These are phyloP conservation scores for Gynostemma pentaphyllum DNA, from an alignment of 306 rosid species.

Conservation along the genomic window DNA sequence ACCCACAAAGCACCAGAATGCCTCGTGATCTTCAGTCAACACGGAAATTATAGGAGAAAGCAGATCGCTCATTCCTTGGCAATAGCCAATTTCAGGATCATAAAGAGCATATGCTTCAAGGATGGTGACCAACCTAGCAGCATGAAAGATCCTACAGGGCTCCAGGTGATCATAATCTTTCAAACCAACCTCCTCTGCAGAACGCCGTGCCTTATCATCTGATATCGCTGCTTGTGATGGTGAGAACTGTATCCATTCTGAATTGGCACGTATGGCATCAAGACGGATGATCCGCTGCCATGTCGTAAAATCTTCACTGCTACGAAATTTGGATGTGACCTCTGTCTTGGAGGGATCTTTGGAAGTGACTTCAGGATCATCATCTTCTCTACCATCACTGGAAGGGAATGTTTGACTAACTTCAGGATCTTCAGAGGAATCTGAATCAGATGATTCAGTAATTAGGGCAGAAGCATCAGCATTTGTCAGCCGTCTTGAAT, in stretches of 20 bases:
- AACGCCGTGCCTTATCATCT: slow-evolving; percentile 47
- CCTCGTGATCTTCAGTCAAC: slow-evolving; percentile 79
- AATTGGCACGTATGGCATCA: slow-evolving; percentile 87
- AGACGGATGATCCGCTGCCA: slow-evolving; percentile 98
- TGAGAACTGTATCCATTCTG: slow-evolving; percentile 73
- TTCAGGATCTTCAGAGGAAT: slow-evolving; percentile 75
- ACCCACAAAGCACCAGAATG: slow-evolving; percentile 99
- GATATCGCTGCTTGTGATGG: slow-evolving; percentile 56
- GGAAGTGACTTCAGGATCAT: slow-evolving; percentile 31
- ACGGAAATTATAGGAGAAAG: slow-evolving; percentile 86
- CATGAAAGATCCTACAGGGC: slow-evolving; percentile 74
- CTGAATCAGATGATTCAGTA: slow-evolving; percentile 79
- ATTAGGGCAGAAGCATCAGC: slow-evolving; percentile 51
- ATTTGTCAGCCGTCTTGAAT: slow-evolving; percentile 33
- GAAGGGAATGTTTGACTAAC: slow-evolving; percentile 55
- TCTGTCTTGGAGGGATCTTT: slow-evolving; percentile 36
- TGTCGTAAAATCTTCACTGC: slow-evolving; percentile 68
- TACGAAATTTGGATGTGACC: slow-evolving; percentile 32
- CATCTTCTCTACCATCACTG: slow-evolving; percentile 42
- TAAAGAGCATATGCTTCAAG: slow-evolving; percentile 95
- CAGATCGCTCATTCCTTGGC: slow-evolving; percentile 99
- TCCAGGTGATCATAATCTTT: slow-evolving; percentile 88
- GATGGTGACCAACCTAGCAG: slow-evolving; percentile 85
- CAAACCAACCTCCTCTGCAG: slow-evolving; percentile 89
- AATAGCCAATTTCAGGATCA: slow-evolving; percentile 97